Evolutionary conservation across 2,329 filamentous ascomycete genomes (phyloP).

Genomic region (Dendryphion nanum): DNA sequence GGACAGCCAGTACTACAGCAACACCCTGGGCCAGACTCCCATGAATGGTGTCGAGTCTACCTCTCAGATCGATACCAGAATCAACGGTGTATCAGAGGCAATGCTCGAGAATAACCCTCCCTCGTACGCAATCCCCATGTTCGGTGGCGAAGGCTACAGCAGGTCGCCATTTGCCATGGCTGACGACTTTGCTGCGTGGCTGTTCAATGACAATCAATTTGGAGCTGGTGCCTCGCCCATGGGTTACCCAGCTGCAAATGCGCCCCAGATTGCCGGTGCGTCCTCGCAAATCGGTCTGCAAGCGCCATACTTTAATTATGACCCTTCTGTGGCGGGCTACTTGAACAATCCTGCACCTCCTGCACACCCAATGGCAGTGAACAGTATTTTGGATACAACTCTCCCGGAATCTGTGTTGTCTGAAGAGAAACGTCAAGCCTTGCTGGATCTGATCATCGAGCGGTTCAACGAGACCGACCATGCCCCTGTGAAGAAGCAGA

Average conservation of each 20-base stretch:
- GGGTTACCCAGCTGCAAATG: conserved; percentile 26
- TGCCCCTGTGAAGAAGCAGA: conserved; percentile 69
- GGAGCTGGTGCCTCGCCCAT: conserved; percentile 39
- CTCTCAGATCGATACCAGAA: conserved; percentile 28
- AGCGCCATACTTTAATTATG: conserved; percentile 51
- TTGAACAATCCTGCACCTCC: conserved; percentile 52
- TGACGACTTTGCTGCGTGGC: conserved; percentile 81
- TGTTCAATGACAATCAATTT: conserved; percentile 70
- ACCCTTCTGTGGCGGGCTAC: conserved; percentile 49
- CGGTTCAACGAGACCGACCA: conserved; percentile 81
- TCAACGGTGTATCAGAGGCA: conserved; percentile 37
- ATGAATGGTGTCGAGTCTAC: conserved; percentile 41
- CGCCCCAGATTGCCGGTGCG: conserved; percentile 40
- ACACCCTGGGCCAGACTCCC: conserved; percentile 30
- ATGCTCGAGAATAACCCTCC: conserved; percentile 47
- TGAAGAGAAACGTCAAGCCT: conserved; percentile 79
- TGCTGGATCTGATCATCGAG: conserved; percentile 77
- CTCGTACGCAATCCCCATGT: conserved; percentile 74
- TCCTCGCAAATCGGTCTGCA: conserved; percentile 45
- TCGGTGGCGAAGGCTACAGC: conserved; percentile 78
- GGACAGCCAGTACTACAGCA: conserved; percentile 38
- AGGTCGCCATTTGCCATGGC: conserved; percentile 86
- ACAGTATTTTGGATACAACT: conserved; percentile 76
- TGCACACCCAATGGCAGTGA: conserved; percentile 86
- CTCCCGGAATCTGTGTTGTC: conserved; percentile 78